Percentiles rank a stretch among this genome's conserved stretches.
These are phyloP conservation scores for Sarocladiaceae sp. DNA, from an alignment of 2,329 filamentous ascomycete genomes.

Conservation along the genomic window DNA sequence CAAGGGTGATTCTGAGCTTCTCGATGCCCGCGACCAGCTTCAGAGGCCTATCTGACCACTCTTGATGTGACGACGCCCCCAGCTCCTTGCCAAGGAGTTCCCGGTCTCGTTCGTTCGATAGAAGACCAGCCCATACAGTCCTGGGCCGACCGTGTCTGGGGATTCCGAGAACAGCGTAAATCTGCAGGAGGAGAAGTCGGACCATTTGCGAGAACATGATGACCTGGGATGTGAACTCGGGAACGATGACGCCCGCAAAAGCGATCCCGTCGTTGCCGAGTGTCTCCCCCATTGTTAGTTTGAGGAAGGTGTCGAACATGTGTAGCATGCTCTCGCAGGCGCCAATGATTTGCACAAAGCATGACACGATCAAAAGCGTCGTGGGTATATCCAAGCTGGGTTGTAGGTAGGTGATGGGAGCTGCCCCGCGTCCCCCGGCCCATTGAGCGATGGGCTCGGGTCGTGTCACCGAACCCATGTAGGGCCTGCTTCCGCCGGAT, in stretches of 20 bases:
- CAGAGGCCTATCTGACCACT: background rate
- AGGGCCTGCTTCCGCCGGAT: slow-evolving; percentile 18
- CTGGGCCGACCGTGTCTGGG: slow-evolving; percentile 17
- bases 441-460: no score
- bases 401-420: background rate
- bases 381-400: slow-evolving; percentile 18
- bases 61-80: slow-evolving; percentile 13
- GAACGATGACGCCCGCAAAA: slow-evolving; percentile 19
- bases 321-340: slow-evolving; percentile 19
- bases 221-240: slow-evolving; percentile 20
- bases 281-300: slow-evolving; percentile 10
- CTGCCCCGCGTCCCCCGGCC: slow-evolving; percentile 1
- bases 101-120: slow-evolving; percentile 15
- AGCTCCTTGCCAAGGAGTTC: slow-evolving; percentile 21
- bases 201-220: slow-evolving; percentile 22
- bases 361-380: slow-evolving; percentile 23
- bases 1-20: background rate
- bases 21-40: slow-evolving; percentile 3
- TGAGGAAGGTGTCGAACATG: slow-evolving; percentile 15
- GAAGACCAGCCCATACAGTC: slow-evolving; percentile 20
- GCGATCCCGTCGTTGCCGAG: slow-evolving; percentile 16
- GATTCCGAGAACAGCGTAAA: slow-evolving; percentile 20
- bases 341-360: slow-evolving; percentile 20
- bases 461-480: no score
- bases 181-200: slow-evolving; percentile 18